Base-by-base conservation (phyloP, 257 asterid species). In the Asclepias syriaca region DNA sequence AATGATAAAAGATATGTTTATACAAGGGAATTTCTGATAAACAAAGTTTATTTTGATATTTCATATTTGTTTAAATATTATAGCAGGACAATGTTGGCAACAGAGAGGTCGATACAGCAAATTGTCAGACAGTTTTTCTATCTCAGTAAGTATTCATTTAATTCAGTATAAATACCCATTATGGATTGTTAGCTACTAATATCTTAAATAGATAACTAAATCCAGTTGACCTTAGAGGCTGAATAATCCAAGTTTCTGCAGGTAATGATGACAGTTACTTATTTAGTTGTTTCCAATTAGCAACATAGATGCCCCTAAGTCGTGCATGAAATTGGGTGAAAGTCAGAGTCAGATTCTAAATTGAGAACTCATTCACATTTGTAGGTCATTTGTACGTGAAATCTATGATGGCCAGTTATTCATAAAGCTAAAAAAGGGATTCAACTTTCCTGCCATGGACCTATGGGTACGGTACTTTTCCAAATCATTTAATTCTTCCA, bases 361-460 rank as follows among this genome's bases (percentile, higher is more conserved):
- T n/a, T 65, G 54, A 69, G 64, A 40, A 48, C 53, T 69, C 39
- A 69, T 56, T 29, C 45, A 32, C 48, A 77, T 72, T 66, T 84
- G 70, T 91, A 95, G 99, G 89, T 82, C 88, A 57, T 95, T 92
- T 83, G 81, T 90, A 53, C 91, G 99, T 50, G 96, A 95, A 83
- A 90, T 90, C 70, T 95, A 91, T 77, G 99, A 88, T 68, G 98
- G 99, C 43, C 99, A 92, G 67, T 73, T 95, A 77, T 92, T 95
- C 72, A 69, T 95, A 64, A 95, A 92, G 90, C 81, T 95, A 66
- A 90, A 90, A 86, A 88, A 83, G 80, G 99, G 97, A 56, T 71
- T 83, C 76, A 77, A 83, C 71, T 78, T 95, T 66, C 99, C 98
- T 73, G 98, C 98, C 69, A 88, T 91, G 99, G 99, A 92, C 81